Evolutionary conservation across 257 asterid genomes (phyloP).

Genomic region (Scutellaria galericulata): DNA sequence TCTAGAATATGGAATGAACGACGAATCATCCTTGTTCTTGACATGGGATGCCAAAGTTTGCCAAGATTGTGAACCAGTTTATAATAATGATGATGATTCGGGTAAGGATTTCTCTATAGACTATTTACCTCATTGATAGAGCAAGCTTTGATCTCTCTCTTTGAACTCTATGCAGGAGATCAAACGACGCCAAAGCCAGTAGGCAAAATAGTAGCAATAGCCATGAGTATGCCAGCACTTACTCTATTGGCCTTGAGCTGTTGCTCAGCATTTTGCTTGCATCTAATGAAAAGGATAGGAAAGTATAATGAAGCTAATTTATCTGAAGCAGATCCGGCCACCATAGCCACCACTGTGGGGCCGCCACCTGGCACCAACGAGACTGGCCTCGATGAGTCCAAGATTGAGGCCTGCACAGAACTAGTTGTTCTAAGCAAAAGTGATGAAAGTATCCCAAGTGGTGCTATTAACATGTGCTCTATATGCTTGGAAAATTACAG

Average conservation of each 20-base stretch:
- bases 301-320: not conserved
- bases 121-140: no score
- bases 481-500: conserved; percentile 38
- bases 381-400: conserved; percentile 24
- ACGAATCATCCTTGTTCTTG: conserved; percentile 23
- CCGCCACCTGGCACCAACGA: not conserved
- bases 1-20: not conserved
- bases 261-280: conserved; percentile 36
- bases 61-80: conserved; percentile 4
- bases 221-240: conserved; percentile 37
- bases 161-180: conserved; percentile 16
- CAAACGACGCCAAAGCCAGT: not conserved
- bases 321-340: not conserved
- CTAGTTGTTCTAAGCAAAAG: conserved; percentile 29
- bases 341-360: not conserved
- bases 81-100: no score
- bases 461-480: conserved; percentile 28
- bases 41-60: conserved; percentile 37
- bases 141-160: not conserved
- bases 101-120: no score
- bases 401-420: conserved; percentile 26
- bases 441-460: conserved; percentile 9
- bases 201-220: conserved; percentile 23
- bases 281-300: conserved; percentile 22
- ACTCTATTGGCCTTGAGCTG: conserved; percentile 33